Evolutionary conservation across 768 basidiomycete genomes (phyloP), one percentile per base, ranked within the genome.

Genomic region (Agrocybe pediades): DNA sequence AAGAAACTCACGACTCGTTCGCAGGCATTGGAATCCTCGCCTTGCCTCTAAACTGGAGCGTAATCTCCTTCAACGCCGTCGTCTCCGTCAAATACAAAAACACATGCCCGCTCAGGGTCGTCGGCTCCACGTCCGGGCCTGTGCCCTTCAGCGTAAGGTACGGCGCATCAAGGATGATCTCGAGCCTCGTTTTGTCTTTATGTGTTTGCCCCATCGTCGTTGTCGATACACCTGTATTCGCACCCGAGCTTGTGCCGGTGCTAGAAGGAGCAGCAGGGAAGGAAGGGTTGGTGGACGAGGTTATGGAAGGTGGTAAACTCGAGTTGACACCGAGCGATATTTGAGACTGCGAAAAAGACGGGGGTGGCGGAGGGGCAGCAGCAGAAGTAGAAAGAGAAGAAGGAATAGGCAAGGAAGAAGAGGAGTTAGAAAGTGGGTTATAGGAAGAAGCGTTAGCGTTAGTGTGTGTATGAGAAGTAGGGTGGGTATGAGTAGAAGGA

Each of bases 61-160:
- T 91, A 53, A 93, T 85, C 69, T 93, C 88, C 65, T 86, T 90
- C 70, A 91, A 83, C 49, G 92, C 84, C 0, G 90, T 95, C 17
- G 89, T 76, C 71, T 98, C 92, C 2, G 79, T 75, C 40, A 98
- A 82, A 68, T 86, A 80, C 59, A 98, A 77, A 8, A 86, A 80
- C 62, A 98, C 83, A 64, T 87, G 80, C 4, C 96, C 96, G 41
- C 85, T 86, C 58, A 98, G 85, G 15, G 84, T 73, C 7, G 86
- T 84, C 7, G 95, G 87, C 62, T 95, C 90, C 56, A 92, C 85
- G 58, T 96, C 92, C 61, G 80, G 81, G 27, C 92, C 92, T 6
- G 85, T 84, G 43, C 94, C 93, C 57, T 85, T 81, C 63, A 98
- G 80, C 48, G 79, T 76, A 57, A 97, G 72, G 60, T 74, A 77